Conservation (phyloP, 202 grass and related monocot species). For the Eragrostis tef region DNA sequence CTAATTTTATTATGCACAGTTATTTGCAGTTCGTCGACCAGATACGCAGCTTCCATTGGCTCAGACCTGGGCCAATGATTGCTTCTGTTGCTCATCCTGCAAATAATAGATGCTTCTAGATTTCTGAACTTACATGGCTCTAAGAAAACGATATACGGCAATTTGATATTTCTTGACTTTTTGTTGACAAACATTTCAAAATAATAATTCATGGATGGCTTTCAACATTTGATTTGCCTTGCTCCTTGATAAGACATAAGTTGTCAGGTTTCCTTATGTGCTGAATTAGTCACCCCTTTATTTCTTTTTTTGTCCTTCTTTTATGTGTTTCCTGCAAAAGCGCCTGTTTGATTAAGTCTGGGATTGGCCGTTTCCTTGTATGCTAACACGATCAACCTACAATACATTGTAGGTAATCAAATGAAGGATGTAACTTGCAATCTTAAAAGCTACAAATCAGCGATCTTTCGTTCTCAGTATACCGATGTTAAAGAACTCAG, state of each 20-base stretch:
- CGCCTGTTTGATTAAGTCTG: slow-evolving; percentile 28
- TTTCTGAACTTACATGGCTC: slow-evolving; percentile 21
- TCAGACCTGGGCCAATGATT: background rate
- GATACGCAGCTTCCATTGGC: background rate
- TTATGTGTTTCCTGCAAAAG: background rate
- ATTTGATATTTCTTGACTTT: background rate
- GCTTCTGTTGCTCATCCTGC: background rate
- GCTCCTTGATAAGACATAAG: slow-evolving; percentile 14
- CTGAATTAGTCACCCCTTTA: background rate
- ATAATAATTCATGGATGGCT: background rate
- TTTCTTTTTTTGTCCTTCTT: background rate
- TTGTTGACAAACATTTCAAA: slow-evolving; percentile 27
- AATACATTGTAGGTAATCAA: slow-evolving; percentile 40
- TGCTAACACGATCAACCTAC: slow-evolving; percentile 10
- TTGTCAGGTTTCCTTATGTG: slow-evolving; percentile 25
- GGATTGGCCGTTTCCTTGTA: slow-evolving; percentile 7
- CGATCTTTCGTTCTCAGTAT: slow-evolving; percentile 66
- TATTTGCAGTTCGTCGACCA: slow-evolving; percentile 21
- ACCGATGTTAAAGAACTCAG: slow-evolving; percentile 70
- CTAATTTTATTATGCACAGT: slow-evolving; percentile 17
- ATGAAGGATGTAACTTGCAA: slow-evolving; percentile 53
- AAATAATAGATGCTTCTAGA: slow-evolving; percentile 11
- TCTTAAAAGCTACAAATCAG: slow-evolving; percentile 60
- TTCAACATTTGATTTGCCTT: slow-evolving; percentile 18
- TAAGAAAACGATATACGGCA: background rate